A percentile compares a stretch with the other conserved stretches of the same genome.
Conservation (phyloP, 2,329 filamentous ascomycete species). For the Aspergillus persii region DNA sequence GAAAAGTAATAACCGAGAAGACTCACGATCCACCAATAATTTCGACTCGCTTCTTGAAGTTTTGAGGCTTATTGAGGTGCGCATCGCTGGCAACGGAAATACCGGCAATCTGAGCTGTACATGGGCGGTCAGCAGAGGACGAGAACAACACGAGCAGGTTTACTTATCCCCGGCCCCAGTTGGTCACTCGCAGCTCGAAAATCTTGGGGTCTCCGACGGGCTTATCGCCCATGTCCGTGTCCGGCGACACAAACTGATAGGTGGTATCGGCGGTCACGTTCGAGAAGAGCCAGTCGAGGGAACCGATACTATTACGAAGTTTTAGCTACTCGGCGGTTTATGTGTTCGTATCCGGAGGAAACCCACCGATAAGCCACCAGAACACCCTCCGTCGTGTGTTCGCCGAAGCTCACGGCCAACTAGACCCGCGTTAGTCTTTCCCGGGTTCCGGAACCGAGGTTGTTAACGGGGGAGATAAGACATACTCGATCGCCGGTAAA, state of each 20-base stretch:
- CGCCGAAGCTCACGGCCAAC: constrained; percentile 55
- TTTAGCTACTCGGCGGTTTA: neutral
- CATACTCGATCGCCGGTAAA: constrained; percentile 52
- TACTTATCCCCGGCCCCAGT: constrained; percentile 57
- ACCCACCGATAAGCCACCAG: constrained; percentile 52
- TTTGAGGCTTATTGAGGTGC: constrained; percentile 45
- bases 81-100: constrained; percentile 50
- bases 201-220: constrained; percentile 41
- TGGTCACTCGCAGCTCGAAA: constrained; percentile 60
- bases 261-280: constrained; percentile 58
- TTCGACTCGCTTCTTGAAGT: constrained; percentile 39
- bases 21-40: constrained; percentile 45
- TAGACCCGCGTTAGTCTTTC: constrained; percentile 13
- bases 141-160: neutral
- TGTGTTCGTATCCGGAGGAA: neutral
- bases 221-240: constrained; percentile 45
- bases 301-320: constrained; percentile 45
- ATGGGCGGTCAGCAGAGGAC: constrained; percentile 15
- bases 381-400: constrained; percentile 49
- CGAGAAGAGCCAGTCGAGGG: constrained; percentile 60
- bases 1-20: constrained; percentile 18
- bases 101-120: constrained; percentile 52
- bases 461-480: neutral
- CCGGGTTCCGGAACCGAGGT: neutral
- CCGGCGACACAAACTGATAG: constrained; percentile 55